Conservation (phyloP, 2,329 filamentous ascomycete species). For the Penicillium sp. region DNA sequence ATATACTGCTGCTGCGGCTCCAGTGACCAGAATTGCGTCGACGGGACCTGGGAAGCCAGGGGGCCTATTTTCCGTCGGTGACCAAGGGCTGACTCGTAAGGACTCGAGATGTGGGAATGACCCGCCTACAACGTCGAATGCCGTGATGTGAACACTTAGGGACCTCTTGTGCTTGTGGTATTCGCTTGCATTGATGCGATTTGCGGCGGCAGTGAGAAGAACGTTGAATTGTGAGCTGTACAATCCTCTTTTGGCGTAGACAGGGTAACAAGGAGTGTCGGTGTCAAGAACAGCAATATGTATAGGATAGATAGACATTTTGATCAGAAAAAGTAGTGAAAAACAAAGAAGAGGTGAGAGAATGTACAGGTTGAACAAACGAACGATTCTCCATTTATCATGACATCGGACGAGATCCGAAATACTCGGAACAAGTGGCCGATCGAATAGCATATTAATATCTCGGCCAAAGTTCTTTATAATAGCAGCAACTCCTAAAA, state of each 20-base stretch:
- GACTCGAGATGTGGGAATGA: slow-evolving; percentile 19
- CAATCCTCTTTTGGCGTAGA: slow-evolving; percentile 30
- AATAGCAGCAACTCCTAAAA: neutral
- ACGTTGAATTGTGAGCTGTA: slow-evolving; percentile 34
- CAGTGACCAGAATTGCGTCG: slow-evolving; percentile 28
- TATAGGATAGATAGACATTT: slow-evolving; percentile 17
- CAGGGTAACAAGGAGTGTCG: slow-evolving; percentile 30
- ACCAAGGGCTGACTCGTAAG: slow-evolving; percentile 14
- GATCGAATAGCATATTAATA: neutral
- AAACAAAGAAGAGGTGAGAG: neutral
- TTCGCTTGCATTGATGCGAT: slow-evolving; percentile 17
- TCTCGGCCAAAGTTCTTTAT: neutral
- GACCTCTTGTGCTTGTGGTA: neutral
- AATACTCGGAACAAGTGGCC: neutral
- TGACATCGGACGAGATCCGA: slow-evolving; percentile 6
- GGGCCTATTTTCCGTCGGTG: neutral
- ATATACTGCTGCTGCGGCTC: slow-evolving; percentile 22
- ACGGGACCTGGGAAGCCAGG: slow-evolving; percentile 11
- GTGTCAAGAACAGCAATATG: slow-evolving; percentile 35
- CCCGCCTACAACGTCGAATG: slow-evolving; percentile 31
- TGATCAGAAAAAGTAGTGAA: neutral
- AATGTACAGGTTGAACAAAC: neutral
- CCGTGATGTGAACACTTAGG: slow-evolving; percentile 24
- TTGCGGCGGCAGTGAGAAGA: slow-evolving; percentile 29
- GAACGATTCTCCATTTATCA: neutral